Evolutionary conservation across 2,329 filamentous ascomycete genomes (phyloP).

Genomic region (Neonectria faginata): DNA sequence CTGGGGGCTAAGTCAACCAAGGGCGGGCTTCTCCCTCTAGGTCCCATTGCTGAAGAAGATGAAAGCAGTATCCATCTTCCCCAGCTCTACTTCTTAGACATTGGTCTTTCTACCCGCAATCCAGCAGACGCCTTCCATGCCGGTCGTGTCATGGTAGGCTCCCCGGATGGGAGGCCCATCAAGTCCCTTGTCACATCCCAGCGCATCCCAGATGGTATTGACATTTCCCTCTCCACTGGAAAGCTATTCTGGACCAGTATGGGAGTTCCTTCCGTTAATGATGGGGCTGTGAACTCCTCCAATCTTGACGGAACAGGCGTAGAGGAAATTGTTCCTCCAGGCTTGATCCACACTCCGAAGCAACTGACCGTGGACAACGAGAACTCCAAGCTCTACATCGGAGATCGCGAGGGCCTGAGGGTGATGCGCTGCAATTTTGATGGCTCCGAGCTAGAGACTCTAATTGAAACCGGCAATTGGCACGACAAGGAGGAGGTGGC

Average conservation of each 20-base stretch:
- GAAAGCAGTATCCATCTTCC: background rate
- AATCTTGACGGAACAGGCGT: constrained; percentile 63
- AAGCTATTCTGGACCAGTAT: constrained; percentile 64
- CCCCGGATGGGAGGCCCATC: constrained; percentile 15
- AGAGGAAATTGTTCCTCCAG: constrained; percentile 55
- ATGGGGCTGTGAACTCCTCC: constrained; percentile 58
- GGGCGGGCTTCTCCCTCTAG: constrained; percentile 55
- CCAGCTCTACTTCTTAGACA: constrained; percentile 46
- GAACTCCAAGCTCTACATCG: constrained; percentile 54
- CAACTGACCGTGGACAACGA: constrained; percentile 52
- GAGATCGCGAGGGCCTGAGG: constrained; percentile 58
- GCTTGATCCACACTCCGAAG: constrained; percentile 62
- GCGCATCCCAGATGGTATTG: constrained; percentile 59
- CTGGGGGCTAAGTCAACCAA: constrained; percentile 58
- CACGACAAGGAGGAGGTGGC: constrained; percentile 29
- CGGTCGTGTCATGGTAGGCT: constrained; percentile 35
- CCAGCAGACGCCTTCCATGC: constrained; percentile 12
- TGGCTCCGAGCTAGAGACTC: constrained; percentile 52
- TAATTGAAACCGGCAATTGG: constrained; percentile 53
- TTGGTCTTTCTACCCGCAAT: constrained; percentile 37
- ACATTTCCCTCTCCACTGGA: constrained; percentile 47
- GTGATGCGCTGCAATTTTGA: constrained; percentile 55
- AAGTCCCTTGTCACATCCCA: constrained; percentile 42
- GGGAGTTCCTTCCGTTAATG: constrained; percentile 54
- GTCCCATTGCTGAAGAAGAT: background rate